Percentiles rank a stretch among this genome's conserved stretches.
These are phyloP conservation scores for Neurospora sp. DNA, from an alignment of 2,329 filamentous ascomycete genomes.

Conservation along the genomic window DNA sequence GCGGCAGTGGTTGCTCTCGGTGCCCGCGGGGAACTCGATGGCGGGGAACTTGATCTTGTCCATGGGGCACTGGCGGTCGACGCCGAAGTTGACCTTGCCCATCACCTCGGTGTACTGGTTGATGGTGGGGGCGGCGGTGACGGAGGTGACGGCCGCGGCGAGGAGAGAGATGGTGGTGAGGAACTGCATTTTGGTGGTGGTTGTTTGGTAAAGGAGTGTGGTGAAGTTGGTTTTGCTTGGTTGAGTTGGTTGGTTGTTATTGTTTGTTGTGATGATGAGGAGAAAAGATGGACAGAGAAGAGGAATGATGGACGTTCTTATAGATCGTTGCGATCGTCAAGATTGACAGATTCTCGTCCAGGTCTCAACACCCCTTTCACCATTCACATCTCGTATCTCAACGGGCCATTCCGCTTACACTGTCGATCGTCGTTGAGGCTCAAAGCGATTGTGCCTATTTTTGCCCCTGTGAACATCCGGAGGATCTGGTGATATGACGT, in stretches of 20 bases:
- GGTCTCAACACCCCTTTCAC: background rate
- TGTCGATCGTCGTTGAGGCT: background rate
- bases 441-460: background rate
- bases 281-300: background rate
- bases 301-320: background rate
- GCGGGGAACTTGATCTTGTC: background rate
- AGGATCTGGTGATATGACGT: background rate
- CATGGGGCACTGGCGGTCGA: background rate
- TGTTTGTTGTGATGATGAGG: background rate
- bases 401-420: background rate
- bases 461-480: background rate
- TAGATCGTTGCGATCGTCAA: background rate
- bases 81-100: background rate
- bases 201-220: background rate
- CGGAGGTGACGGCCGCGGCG: background rate
- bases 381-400: background rate
- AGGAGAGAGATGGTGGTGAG: background rate
- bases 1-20: constrained; percentile 4
- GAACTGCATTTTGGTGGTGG: constrained; percentile 1
- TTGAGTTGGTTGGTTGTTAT: background rate
- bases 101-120: background rate
- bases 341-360: background rate
- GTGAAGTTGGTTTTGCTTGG: constrained; percentile 1
- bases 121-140: background rate
- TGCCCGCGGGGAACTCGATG: background rate